A percentile compares a stretch with the other conserved stretches of the same genome.
Evolutionary conservation across 164 flowering plant species (phyloP).

Genomic region (Pachysandra terminalis): DNA sequence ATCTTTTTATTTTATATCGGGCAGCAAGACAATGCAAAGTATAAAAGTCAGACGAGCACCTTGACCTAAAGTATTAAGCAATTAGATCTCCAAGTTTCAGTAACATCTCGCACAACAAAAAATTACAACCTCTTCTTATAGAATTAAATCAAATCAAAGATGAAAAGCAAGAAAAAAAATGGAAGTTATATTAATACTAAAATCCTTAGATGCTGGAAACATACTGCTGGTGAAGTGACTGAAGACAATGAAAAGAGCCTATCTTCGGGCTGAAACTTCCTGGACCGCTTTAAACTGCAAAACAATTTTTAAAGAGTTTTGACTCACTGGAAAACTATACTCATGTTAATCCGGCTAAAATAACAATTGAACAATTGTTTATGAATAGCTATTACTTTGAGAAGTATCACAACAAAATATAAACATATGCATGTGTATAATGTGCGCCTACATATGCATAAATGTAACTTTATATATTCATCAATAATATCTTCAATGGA

Average conservation of each 20-base stretch:
- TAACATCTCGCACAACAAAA: not conserved
- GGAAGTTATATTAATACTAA: not conserved
- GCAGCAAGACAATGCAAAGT: not conserved
- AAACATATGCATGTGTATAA: no score
- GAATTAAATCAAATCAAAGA: not conserved
- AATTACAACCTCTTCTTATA: not conserved
- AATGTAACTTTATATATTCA: no score
- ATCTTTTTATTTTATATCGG: not conserved
- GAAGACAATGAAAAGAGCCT: conserved; percentile 93
- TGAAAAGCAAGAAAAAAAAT: not conserved
- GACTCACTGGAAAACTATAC: not conserved
- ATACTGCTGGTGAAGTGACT: conserved; percentile 88
- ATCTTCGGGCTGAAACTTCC: conserved; percentile 96
- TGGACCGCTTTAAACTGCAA: conserved; percentile 84
- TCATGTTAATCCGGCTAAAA: not conserved
- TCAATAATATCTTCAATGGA: no score
- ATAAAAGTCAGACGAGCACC: not conserved
- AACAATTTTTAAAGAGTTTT: conserved; percentile 10
- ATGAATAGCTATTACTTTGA: not conserved
- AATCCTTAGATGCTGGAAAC: conserved; percentile 21
- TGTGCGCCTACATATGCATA: no score
- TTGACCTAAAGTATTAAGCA: not conserved
- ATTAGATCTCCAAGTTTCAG: not conserved
- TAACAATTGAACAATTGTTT: not conserved
- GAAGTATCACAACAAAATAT: no score